Conservation (phyloP, 306 rosid genomes). For the Inga leiocalycina region DNA sequence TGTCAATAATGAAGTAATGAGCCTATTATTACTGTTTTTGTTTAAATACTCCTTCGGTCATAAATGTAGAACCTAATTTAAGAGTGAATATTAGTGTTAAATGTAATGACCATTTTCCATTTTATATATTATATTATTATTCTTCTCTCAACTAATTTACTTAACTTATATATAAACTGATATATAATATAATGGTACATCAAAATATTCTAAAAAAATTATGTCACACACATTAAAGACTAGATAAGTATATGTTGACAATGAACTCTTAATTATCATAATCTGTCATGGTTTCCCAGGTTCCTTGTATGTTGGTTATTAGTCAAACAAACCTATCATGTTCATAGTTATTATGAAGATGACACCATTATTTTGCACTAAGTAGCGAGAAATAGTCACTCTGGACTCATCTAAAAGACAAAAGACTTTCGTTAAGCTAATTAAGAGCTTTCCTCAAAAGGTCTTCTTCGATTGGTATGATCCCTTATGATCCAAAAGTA, state of each 20-base stretch:
- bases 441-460: background rate
- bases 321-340: conserved; percentile 21
- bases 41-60: background rate
- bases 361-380: conserved; percentile 4
- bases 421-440: background rate
- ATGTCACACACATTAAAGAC: too few species aligned
- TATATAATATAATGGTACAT: too few species aligned
- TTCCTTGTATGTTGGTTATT: conserved; percentile 14
- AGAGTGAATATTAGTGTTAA: too few species aligned
- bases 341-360: conserved; percentile 2
- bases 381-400: background rate
- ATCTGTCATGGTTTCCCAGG: conserved; percentile 35
- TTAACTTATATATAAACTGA: too few species aligned
- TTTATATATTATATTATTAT: too few species aligned
- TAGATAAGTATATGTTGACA: background rate
- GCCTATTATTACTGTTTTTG: background rate
- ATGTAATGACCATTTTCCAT: too few species aligned
- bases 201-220: too few species aligned
- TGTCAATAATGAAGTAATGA: background rate
- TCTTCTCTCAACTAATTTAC: too few species aligned
- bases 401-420: background rate
- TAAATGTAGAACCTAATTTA: too few species aligned
- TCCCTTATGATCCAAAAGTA: background rate
- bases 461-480: background rate
- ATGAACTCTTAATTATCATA: conserved; percentile 6